Base-by-base conservation (phyloP, 2,329 filamentous ascomycete genomes). In the Beauveria bassiana region DNA sequence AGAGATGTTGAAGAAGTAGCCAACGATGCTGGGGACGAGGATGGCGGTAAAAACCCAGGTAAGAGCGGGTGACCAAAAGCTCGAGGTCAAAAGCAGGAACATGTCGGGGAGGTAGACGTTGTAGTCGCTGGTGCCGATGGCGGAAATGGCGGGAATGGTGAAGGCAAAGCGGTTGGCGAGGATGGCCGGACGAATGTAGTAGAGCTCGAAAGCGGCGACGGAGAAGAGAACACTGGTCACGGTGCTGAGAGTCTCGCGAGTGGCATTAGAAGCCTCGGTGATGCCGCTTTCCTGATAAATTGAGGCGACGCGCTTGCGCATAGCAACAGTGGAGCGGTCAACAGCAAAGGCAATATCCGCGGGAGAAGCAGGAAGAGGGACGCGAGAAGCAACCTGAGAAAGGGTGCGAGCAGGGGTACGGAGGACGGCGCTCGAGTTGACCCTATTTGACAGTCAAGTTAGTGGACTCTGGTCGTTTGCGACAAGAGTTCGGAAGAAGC, bases 1-100 rank as follows among this genome's bases (percentile, higher is more conserved):
- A 45, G 87, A 90, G 69, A 97, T 75, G 75, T 98, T 98, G 83
- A 96, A 89, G 73, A 97, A 96, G 78, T 95, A 98, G 28, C 90
- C 91, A 47, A 86, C 79, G 38, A 89, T 64, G 55, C 87, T 78
- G 1, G 93, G 93, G 31, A 93, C 66, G 49, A 90, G 69, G 60
- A 90, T 73, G 70, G 85, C 89, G 10, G 91, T 95, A 42, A 87
- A 72, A 5, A 85, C 72, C 92, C 93, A 98, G 22, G 92, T 80
- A 8, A 86, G 79, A 61, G 89, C 85, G 0, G 93, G 89, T 0
- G 84, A 86, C 93, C 93, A 98, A 81, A 96, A 98, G 28, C 83
- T 82, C 45, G 82, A 77, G 1, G 88, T 90, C 43, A 96, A 75
- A 9, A 97, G 78, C 34, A 88, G 75, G 74, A 95, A 96, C 67